Conservation (phyloP, 768 basidiomycete genomes). For the Termitomyces sp. region DNA sequence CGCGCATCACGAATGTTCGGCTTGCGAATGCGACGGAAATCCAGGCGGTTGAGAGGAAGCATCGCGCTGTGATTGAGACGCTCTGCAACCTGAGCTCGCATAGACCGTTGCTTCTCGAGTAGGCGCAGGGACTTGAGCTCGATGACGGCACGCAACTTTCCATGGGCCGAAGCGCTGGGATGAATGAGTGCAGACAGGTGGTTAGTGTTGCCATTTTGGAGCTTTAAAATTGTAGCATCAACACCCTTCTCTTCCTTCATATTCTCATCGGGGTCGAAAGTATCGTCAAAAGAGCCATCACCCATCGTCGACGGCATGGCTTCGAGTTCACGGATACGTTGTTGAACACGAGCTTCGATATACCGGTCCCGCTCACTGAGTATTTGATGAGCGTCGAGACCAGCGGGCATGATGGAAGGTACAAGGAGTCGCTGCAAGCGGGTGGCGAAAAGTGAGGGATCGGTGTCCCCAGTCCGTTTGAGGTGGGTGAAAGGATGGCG, state of each 20-base stretch:
- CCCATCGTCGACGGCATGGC: constrained; percentile 76
- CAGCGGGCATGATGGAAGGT: constrained; percentile 86
- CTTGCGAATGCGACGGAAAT: constrained; percentile 86
- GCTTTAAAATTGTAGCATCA: constrained; percentile 25
- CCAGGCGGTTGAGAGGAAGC: constrained; percentile 86
- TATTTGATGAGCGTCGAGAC: constrained; percentile 89
- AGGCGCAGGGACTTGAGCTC: constrained; percentile 90
- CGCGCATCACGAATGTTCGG: constrained; percentile 87
- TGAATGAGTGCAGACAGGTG: constrained; percentile 39
- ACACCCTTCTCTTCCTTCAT: constrained; percentile 47
- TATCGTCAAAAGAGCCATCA: constrained; percentile 61
- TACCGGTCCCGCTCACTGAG: constrained; percentile 90
- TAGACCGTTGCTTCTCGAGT: constrained; percentile 85
- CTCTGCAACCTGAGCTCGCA: constrained; percentile 84
- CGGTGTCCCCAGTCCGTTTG: constrained; percentile 58
- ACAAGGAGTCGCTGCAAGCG: constrained; percentile 79
- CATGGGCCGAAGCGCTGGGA: constrained; percentile 64
- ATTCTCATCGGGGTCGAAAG: constrained; percentile 34
- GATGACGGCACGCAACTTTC: constrained; percentile 86
- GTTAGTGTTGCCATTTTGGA: constrained; percentile 19
- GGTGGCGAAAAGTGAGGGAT: constrained; percentile 62
- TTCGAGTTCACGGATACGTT: constrained; percentile 87
- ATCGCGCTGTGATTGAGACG: constrained; percentile 85
- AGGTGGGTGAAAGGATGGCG: constrained; percentile 81
- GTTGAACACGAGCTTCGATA: constrained; percentile 84